These are phyloP conservation scores for Salvia hispanica DNA, from an alignment of 257 asterid species.

Conservation along the genomic window DNA sequence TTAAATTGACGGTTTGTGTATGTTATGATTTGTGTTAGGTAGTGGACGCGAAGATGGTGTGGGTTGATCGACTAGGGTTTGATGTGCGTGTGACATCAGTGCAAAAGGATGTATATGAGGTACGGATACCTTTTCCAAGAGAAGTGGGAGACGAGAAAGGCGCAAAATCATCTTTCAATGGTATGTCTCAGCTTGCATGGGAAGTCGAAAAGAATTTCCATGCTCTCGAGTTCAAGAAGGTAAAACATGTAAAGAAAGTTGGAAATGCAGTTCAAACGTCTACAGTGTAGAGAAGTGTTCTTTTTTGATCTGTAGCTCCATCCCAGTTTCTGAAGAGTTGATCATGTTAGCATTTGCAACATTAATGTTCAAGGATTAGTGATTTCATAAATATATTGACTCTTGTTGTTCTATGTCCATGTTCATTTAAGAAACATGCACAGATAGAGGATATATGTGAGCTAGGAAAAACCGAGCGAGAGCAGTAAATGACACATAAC, in stretches of 20 bases:
- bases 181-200: conserved; percentile 98
- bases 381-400: background rate
- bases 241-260: conserved; percentile 64
- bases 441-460: background rate
- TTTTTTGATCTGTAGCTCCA: background rate
- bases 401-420: background rate
- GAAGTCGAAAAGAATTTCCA: conserved; percentile 80
- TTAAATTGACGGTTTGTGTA: conserved; percentile 7
- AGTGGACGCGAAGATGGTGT: conserved; percentile 79
- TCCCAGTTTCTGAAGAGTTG: background rate
- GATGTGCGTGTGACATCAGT: conserved; percentile 67
- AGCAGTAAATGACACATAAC: conserved; percentile 12
- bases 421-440: background rate
- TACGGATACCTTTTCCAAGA: conserved; percentile 88
- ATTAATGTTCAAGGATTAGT: background rate
- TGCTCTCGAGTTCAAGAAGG: conserved; percentile 64
- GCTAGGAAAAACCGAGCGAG: too few species aligned
- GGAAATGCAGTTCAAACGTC: conserved; percentile 29
- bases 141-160: conserved; percentile 88
- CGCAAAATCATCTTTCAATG: conserved; percentile 94
- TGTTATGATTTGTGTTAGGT: conserved; percentile 48
- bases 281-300: background rate
- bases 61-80: conserved; percentile 94
- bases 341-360: background rate
- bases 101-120: conserved; percentile 64